Base-by-base conservation (phyloP, 2,329 filamentous ascomycete species). In the Chaetomium strumarium region DNA sequence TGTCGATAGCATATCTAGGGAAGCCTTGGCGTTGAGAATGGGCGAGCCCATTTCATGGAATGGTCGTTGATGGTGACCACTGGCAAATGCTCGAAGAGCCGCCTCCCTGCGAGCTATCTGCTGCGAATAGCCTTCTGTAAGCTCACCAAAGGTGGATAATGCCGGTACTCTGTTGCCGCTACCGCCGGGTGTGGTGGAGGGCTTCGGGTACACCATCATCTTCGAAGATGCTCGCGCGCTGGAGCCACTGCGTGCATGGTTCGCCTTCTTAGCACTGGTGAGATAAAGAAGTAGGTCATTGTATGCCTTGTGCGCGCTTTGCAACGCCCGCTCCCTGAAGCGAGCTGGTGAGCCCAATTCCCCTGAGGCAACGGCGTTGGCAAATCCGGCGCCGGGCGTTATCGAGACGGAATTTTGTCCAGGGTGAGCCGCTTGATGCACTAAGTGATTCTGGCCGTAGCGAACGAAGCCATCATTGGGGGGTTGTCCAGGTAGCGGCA, bases 231-330 rank as follows among this genome's bases (percentile, higher is more conserved):
- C 42, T 46, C 68, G 69, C 9, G 70, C 64, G 6, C 67, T 66
- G 38, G 70, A 66, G 20, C 67, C 65, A 17, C 64, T 64, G 55
- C 71, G 73, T 16, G 65, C 64, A 16, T 71, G 65, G 10, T 70
- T 69, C 2, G 72, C 67, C 61, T 75, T 83, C 52, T 80, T 83
- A 17, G 73, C 74, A 48, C 80, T 76, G 55, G 86, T 81, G 7
- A 88, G 72, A 58, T 80, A 81, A 10, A 81, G 71, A 3, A 91
- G 70, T 8, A 92, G 75, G 57, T 89, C 84, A 44, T 86, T 74
- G 67, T 91, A 91, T 31, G 84, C 79, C 58, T 77, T 76, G 65
- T 90, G 84, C n/a, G 86, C 87, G 70, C 83, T 84, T 13, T 78
- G 73, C 20, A 90, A 70, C 2, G 81, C 80, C 57, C 81, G 85